Percentiles rank a stretch among this genome's conserved stretches.
These are phyloP conservation scores for Hypoxylon intermedium DNA, from an alignment of 495 filamentous ascomycete genomes.

Conservation along the genomic window DNA sequence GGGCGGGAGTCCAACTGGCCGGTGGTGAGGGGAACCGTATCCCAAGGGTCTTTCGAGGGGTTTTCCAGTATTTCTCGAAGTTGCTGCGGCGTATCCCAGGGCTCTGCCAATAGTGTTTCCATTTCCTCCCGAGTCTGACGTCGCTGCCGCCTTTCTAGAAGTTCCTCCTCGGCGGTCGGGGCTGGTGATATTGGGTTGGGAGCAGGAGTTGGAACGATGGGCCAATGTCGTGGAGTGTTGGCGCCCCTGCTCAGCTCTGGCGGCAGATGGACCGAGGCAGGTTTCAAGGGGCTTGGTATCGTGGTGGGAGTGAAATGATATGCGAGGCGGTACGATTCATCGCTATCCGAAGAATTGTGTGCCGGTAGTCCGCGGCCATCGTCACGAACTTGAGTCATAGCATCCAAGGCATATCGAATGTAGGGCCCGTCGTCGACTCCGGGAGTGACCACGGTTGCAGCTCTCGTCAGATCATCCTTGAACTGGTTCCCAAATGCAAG, in stretches of 20 bases:
- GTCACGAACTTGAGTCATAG: slow-evolving; percentile 47
- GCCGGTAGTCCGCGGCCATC: slow-evolving; percentile 36
- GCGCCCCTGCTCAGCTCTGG: slow-evolving; percentile 1
- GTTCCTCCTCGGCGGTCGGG: slow-evolving; percentile 8
- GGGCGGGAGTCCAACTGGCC: background rate
- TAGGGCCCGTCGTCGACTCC: slow-evolving; percentile 57
- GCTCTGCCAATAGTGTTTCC: background rate
- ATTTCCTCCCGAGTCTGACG: background rate
- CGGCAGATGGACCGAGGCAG: slow-evolving; percentile 15
- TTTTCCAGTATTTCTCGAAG: slow-evolving; percentile 3
- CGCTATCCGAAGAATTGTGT: slow-evolving; percentile 40
- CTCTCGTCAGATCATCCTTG: slow-evolving; percentile 51
- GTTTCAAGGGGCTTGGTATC: slow-evolving; percentile 21
- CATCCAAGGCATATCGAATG: slow-evolving; percentile 57
- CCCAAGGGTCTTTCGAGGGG: background rate
- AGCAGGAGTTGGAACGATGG: slow-evolving; percentile 7
- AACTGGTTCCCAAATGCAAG: slow-evolving; percentile 45
- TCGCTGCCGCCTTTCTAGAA: slow-evolving; percentile 10
- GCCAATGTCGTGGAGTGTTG: slow-evolving; percentile 18
- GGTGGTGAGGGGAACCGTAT: background rate
- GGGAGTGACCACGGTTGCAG: slow-evolving; percentile 55
- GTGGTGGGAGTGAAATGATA: slow-evolving; percentile 34
- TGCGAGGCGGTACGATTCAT: slow-evolving; percentile 15
- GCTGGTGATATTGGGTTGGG: slow-evolving; percentile 11
- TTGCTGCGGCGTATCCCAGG: background rate